Conservation (phyloP, 2,329 filamentous ascomycete species). For the Exophiala calicioides region DNA sequence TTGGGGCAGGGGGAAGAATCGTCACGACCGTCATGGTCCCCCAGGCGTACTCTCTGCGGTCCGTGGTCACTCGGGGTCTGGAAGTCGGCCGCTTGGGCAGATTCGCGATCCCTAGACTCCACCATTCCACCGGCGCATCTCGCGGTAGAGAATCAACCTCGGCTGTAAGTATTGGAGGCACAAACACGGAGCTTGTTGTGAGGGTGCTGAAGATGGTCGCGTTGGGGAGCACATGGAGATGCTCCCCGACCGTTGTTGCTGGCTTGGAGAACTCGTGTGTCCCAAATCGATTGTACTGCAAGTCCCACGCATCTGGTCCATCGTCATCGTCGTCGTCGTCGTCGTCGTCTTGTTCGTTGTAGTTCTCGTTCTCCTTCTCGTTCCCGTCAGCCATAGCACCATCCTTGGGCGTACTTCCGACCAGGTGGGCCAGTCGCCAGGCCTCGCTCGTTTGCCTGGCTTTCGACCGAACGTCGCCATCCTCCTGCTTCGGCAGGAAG, state of each 20-base stretch:
- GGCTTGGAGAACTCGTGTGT: not conserved
- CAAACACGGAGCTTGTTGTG: slow-evolving; percentile 25
- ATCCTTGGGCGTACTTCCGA: slow-evolving; percentile 16
- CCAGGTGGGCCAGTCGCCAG: slow-evolving; percentile 48
- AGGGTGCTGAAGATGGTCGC: slow-evolving; percentile 25
- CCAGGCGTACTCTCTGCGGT: slow-evolving; percentile 7
- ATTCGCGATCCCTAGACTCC: slow-evolving; percentile 60
- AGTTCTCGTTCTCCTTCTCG: too few species aligned
- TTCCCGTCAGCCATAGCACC: too few species aligned
- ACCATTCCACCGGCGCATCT: slow-evolving; percentile 78
- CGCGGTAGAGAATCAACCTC: slow-evolving; percentile 78
- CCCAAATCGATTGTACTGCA: slow-evolving; percentile 54
- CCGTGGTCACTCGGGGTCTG: slow-evolving; percentile 1
- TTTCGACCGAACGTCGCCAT: slow-evolving; percentile 30
- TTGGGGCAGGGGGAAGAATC: not conserved
- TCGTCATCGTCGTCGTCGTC: slow-evolving; percentile 53
- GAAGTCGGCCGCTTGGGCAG: slow-evolving; percentile 42
- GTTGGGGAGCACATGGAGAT: slow-evolving; percentile 29
- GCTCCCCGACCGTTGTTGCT: slow-evolving; percentile 20
- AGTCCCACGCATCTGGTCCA: slow-evolving; percentile 50
- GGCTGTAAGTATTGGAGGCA: slow-evolving; percentile 71
- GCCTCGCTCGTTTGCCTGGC: slow-evolving; percentile 43
- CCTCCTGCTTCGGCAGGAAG: slow-evolving; percentile 61
- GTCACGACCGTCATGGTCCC: slow-evolving; percentile 7
- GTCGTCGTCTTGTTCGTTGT: slow-evolving; percentile 36